Percentiles rank a stretch among this genome's conserved stretches.
Evolutionary conservation across 306 rosid genomes (phyloP).

Genomic region (Quercus berberidifolia): DNA sequence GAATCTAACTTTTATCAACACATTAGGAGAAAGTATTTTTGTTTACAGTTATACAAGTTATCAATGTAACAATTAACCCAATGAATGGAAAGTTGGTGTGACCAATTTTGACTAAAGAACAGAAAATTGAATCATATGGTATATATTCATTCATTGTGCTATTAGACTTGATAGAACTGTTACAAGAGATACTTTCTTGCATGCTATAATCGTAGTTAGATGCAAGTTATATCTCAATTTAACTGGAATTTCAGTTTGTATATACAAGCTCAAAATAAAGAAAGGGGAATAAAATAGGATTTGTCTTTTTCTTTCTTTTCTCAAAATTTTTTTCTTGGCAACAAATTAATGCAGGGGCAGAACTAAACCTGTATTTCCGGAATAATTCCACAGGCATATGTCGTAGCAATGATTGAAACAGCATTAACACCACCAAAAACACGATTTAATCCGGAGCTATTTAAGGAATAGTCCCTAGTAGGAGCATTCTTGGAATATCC

Average conservation of each 20-base stretch:
- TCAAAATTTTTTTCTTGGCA: neutral
- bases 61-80: too few species aligned
- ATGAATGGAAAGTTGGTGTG: too few species aligned
- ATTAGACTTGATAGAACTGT: too few species aligned
- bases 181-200: too few species aligned
- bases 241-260: neutral
- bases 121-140: too few species aligned
- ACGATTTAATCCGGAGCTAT: slow-evolving; percentile 30
- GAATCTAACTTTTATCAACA: neutral
- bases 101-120: too few species aligned
- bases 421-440: slow-evolving; percentile 60
- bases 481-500: slow-evolving; percentile 62
- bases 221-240: neutral
- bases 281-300: too few species aligned
- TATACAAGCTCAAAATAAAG: too few species aligned
- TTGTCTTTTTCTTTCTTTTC: neutral
- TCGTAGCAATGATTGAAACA: slow-evolving; percentile 63
- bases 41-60: too few species aligned
- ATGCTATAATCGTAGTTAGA: neutral
- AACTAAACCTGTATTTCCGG: slow-evolving; percentile 78
- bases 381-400: slow-evolving; percentile 72
- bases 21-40: neutral
- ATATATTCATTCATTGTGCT: too few species aligned
- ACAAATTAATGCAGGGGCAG: neutral
- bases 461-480: slow-evolving; percentile 39